Base-by-base conservation (phyloP, 164 flowering plant species). In the Vitis riparia region DNA sequence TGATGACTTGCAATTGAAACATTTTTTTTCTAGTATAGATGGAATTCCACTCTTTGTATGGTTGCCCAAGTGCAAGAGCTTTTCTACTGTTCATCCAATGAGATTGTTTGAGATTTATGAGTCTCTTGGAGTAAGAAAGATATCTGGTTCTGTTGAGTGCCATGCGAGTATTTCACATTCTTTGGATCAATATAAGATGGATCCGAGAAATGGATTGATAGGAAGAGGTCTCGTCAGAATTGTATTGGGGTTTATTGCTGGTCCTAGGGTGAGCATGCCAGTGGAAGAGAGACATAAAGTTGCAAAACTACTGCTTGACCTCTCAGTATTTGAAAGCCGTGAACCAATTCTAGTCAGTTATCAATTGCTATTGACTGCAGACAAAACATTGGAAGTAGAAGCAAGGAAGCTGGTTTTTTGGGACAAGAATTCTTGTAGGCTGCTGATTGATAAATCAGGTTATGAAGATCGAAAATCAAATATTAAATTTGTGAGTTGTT, bases 191-290 rank as follows among this genome's bases (percentile, higher is more conserved):
- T 23, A 23, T 23, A 53, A 30, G 51, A 29, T 30, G 10, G 65
- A 32, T 5, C 50, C 29, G 11, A 68, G 65, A 68, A 17, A 52
- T n/a, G n/a, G 56, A 59, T 17, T 74, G 23, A 74, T 74, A 11
- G 56, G 63, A 13, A 68, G 57, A 37, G 68, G 69, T 16, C 59
- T 74, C 5, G 58, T 74, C 16, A 68, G 64, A 53, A 19, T 74
- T 14, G 47, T 68, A 8, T 56, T 74, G 51, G 72, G 65, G 27
- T 74, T 68, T 47, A 72, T 74, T 23, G 62, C 77, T 48, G 59
- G 51, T 68, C 62, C 76, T 14, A 14, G 15, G 57, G 27, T 68
- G 9, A 14, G 63, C 19, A 68, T 68, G 65, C 23, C 71, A 9
- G 48, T 53, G 50, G 13, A 57, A 30, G 61, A 55, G 53, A 62